phyloP scores from a whole-genome alignment of 768 basidiomycete genomes.

The Nidularia pulvinata region DNA sequence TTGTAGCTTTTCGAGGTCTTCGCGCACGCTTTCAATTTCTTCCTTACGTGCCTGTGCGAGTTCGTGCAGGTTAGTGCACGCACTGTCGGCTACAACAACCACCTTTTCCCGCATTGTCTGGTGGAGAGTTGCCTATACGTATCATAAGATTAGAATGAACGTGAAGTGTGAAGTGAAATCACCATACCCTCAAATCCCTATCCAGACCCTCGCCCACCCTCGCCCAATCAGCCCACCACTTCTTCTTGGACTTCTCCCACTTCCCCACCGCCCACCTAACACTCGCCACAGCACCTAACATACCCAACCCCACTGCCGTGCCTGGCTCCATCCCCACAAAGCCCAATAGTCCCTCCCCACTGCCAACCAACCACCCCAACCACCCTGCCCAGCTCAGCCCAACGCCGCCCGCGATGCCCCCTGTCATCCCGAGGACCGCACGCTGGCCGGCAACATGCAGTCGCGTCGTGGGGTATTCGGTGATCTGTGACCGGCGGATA shows the following conservation, averaged over 20 bases:
- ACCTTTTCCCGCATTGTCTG: conserved; percentile 52
- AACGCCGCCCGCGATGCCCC: conserved; percentile 45
- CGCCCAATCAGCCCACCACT: conserved; percentile 70
- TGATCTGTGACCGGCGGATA: conserved; percentile 51
- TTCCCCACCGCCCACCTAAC: conserved; percentile 62
- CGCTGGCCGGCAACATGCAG: conserved; percentile 69
- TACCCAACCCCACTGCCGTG: conserved; percentile 61
- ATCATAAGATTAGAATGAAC: not conserved
- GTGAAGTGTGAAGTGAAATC: not conserved
- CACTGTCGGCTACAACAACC: conserved; percentile 45
- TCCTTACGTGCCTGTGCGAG: conserved; percentile 36
- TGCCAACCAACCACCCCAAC: conserved; percentile 44
- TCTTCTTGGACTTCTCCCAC: conserved; percentile 68
- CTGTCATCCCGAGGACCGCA: conserved; percentile 47
- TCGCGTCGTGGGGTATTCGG: conserved; percentile 50
- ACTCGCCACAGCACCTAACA: conserved; percentile 45
- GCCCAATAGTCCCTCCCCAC: conserved; percentile 34
- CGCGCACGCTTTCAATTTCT: conserved; percentile 41
- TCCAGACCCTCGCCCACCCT: conserved; percentile 62
- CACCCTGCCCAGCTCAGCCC: conserved; percentile 64
- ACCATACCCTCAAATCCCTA: conserved; percentile 61
- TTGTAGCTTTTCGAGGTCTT: conserved; percentile 40
- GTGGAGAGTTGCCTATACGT: conserved; percentile 42
- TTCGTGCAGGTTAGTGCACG: conserved; percentile 43
- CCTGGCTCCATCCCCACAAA: conserved; percentile 45